These are phyloP conservation scores for Elsinoe batatas DNA, from an alignment of 2,329 filamentous ascomycete genomes.

Conservation along the genomic window DNA sequence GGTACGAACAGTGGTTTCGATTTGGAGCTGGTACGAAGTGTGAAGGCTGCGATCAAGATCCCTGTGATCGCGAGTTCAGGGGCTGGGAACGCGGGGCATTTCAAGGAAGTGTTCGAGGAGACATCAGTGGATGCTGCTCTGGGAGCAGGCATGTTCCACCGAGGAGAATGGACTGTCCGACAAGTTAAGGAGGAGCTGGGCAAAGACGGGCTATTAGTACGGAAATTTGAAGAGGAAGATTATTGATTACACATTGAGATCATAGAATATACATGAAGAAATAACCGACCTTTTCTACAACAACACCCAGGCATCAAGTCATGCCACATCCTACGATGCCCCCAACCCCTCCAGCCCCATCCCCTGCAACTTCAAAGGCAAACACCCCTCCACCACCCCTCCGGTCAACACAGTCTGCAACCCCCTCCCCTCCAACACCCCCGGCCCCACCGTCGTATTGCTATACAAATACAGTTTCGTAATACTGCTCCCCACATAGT, in stretches of 20 bases:
- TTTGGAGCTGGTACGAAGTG: constrained; percentile 77
- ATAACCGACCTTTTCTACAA: no score
- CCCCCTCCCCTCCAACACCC: background rate
- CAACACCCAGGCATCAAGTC: no score
- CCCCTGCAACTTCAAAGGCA: background rate
- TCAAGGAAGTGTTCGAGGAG: constrained; percentile 77
- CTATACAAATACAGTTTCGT: background rate
- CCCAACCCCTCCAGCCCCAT: background rate
- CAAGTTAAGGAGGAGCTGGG: constrained; percentile 81
- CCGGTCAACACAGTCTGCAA: background rate
- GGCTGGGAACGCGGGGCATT: constrained; percentile 78
- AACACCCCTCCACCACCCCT: background rate
- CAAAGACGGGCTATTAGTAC: constrained; percentile 63
- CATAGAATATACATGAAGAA: background rate
- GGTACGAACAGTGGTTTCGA: constrained; percentile 93
- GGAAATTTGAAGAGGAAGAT: constrained; percentile 57
- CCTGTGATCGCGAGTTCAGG: constrained; percentile 94
- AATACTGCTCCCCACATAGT: background rate
- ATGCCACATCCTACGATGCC: no score
- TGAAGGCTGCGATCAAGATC: constrained; percentile 78
- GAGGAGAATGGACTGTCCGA: constrained; percentile 86
- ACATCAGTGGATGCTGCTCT: constrained; percentile 86
- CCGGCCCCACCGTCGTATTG: background rate
- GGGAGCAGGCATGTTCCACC: constrained; percentile 95
- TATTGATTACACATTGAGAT: background rate